phyloP scores from a whole-genome alignment of 1,139 yeast species.

The Geotrichum aggregatum region DNA sequence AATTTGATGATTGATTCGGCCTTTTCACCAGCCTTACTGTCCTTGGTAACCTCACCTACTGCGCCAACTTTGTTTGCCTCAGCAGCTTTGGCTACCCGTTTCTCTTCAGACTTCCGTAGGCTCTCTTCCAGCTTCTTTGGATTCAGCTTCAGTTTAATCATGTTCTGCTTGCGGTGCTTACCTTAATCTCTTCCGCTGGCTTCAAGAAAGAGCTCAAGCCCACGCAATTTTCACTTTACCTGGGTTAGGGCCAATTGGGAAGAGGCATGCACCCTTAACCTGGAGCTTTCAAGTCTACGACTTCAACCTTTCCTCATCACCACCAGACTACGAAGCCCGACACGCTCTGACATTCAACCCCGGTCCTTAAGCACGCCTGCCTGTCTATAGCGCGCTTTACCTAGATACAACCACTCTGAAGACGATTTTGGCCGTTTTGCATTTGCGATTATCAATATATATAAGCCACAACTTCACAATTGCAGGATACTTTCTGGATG shows the following conservation, averaged over 20 bases:
- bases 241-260: neutral
- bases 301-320: no score
- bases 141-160: conserved; percentile 37
- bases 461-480: no score
- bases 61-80: no score
- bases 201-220: no score
- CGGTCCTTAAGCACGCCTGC: neutral
- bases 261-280: no score
- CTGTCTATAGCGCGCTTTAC: neutral
- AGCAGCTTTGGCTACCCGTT: neutral
- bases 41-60: no score
- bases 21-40: neutral
- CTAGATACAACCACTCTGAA: no score
- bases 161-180: conserved; percentile 7
- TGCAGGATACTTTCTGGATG: neutral
- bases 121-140: conserved; percentile 24
- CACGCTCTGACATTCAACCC: neutral
- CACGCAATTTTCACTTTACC: no score
- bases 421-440: no score
- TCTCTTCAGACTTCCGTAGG: neutral
- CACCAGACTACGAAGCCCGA: neutral
- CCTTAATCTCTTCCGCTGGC: no score
- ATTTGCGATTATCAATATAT: no score
- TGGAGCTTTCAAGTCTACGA: no score
- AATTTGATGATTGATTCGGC: neutral